Conservation (phyloP, 2,329 filamentous ascomycete species). For the Cladobotryum mycophilum region DNA sequence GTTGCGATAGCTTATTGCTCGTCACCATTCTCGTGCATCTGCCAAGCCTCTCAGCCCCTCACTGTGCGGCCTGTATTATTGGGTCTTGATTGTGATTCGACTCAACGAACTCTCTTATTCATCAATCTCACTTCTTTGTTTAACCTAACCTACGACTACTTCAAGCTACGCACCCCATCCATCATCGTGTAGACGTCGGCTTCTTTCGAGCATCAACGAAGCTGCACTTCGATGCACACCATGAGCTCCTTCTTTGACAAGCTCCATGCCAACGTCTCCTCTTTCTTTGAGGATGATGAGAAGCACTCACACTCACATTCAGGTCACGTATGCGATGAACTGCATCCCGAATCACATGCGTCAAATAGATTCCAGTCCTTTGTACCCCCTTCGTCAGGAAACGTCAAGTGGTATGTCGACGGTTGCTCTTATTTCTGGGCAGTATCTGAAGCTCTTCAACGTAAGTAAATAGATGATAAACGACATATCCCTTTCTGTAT, state of each 20-base stretch:
- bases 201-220: too few relatives aligned
- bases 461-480: constrained; percentile 26
- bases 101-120: too few relatives aligned
- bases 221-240: background rate
- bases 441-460: constrained; percentile 70
- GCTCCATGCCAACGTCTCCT: constrained; percentile 29
- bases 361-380: constrained; percentile 60
- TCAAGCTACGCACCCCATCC: too few relatives aligned
- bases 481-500: background rate
- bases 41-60: too few relatives aligned
- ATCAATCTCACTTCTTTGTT: too few relatives aligned
- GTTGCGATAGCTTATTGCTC: too few relatives aligned
- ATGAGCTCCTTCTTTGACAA: constrained; percentile 33
- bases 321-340: constrained; percentile 34
- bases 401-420: constrained; percentile 85
- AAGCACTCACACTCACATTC: constrained; percentile 40
- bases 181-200: too few relatives aligned
- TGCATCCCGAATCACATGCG: constrained; percentile 36
- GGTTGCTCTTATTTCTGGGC: constrained; percentile 82
- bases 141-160: too few relatives aligned
- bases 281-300: constrained; percentile 35
- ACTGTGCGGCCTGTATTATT: too few relatives aligned
- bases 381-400: constrained; percentile 63
- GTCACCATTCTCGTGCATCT: too few relatives aligned
- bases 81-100: too few relatives aligned